Conservation (phyloP, 768 basidiomycete species). For the Phlebiopsis flavidoalba region DNA sequence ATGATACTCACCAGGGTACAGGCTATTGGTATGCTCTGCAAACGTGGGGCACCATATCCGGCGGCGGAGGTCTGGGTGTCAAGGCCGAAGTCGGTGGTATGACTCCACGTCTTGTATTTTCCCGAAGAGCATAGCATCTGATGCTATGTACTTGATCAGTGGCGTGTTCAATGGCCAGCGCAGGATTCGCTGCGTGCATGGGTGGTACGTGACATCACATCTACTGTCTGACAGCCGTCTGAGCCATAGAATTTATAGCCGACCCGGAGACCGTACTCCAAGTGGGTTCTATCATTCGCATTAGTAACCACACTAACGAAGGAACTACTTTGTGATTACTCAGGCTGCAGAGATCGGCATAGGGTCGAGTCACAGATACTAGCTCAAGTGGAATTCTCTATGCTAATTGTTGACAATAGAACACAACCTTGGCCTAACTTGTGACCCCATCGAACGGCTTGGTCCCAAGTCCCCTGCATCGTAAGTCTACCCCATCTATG, state of each 20-base stretch:
- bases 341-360: constrained; percentile 94
- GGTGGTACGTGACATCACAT: constrained; percentile 48
- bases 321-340: background rate
- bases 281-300: background rate
- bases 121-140: background rate
- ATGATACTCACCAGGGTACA: constrained; percentile 21
- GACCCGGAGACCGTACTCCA: constrained; percentile 71
- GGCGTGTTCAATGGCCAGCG: constrained; percentile 94
- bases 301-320: background rate
- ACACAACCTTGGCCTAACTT: constrained; percentile 85
- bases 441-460: constrained; percentile 92
- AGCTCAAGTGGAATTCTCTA: background rate
- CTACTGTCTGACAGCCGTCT: constrained; percentile 2
- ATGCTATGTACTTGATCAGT: constrained; percentile 36
- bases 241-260: constrained; percentile 37
- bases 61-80: constrained; percentile 95
- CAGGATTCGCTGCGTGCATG: constrained; percentile 92
- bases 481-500: constrained; percentile 42
- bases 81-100: constrained; percentile 91
- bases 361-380: constrained; percentile 37
- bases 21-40: constrained; percentile 95
- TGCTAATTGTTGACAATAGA: constrained; percentile 36
- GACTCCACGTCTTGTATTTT: constrained; percentile 11
- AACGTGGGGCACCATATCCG: constrained; percentile 93
- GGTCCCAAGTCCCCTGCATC: constrained; percentile 94